These are phyloP conservation scores for Diaporthe vaccinii DNA, from an alignment of 2,329 filamentous ascomycete genomes.

Conservation along the genomic window DNA sequence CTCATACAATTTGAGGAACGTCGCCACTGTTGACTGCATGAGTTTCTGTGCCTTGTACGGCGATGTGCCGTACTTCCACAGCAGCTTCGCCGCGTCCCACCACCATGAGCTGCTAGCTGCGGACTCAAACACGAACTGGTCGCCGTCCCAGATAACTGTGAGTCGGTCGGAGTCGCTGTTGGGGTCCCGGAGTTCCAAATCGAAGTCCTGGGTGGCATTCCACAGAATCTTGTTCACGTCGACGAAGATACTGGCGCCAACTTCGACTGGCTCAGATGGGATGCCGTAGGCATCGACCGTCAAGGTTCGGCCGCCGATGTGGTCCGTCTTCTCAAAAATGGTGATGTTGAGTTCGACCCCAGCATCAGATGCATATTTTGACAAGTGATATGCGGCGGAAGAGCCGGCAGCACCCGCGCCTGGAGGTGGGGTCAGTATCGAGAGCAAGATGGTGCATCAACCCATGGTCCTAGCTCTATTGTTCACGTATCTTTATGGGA, in stretches of 20 bases:
- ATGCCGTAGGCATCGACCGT: slow-evolving; percentile 85
- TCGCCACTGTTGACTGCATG: slow-evolving; percentile 77
- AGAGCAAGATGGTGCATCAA: background rate
- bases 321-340: slow-evolving; percentile 83
- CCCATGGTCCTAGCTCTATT: no score
- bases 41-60: slow-evolving; percentile 81
- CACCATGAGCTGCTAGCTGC: slow-evolving; percentile 73
- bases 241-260: slow-evolving; percentile 95
- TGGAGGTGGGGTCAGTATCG: slow-evolving; percentile 51
- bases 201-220: slow-evolving; percentile 78
- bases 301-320: slow-evolving; percentile 87
- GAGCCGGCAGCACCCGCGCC: slow-evolving; percentile 92
- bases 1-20: slow-evolving; percentile 85
- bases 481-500: no score
- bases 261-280: slow-evolving; percentile 77
- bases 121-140: slow-evolving; percentile 77
- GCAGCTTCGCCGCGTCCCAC: slow-evolving; percentile 84
- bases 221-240: slow-evolving; percentile 85
- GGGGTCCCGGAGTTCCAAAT: slow-evolving; percentile 69
- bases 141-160: slow-evolving; percentile 88
- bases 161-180: slow-evolving; percentile 65
- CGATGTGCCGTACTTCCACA: slow-evolving; percentile 88
- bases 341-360: slow-evolving; percentile 80
- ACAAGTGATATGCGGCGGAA: slow-evolving; percentile 87
- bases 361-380: slow-evolving; percentile 75